These are phyloP conservation scores for Phytopythium vexans DNA, from an alignment of 352 stramenopile genomes.

Conservation along the genomic window DNA sequence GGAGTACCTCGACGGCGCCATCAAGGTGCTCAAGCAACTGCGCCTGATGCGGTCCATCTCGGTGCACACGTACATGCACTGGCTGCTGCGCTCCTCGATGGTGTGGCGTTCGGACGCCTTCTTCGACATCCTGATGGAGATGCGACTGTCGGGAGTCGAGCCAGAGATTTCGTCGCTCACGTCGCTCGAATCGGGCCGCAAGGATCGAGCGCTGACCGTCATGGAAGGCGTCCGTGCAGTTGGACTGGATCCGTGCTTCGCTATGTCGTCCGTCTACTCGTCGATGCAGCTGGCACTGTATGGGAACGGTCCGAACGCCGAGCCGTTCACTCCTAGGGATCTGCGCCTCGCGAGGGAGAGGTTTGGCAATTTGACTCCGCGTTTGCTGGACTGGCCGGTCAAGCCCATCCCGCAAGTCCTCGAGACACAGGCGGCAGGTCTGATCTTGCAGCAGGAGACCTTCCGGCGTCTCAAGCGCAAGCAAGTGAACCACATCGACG, in stretches of 20 bases:
- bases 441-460: slow-evolving; percentile 82
- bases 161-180: slow-evolving; percentile 82
- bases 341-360: slow-evolving; percentile 49
- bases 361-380: slow-evolving; percentile 56
- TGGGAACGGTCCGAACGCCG: slow-evolving; percentile 52
- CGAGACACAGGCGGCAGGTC: slow-evolving; percentile 73
- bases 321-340: slow-evolving; percentile 41
- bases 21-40: slow-evolving; percentile 77
- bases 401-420: slow-evolving; percentile 78
- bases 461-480: slow-evolving; percentile 81
- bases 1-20: slow-evolving; percentile 73
- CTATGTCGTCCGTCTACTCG: slow-evolving; percentile 82
- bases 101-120: slow-evolving; percentile 82
- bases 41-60: slow-evolving; percentile 56
- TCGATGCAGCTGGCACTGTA: slow-evolving; percentile 79
- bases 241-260: slow-evolving; percentile 80
- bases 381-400: slow-evolving; percentile 65
- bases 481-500: slow-evolving; percentile 81
- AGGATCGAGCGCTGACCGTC: slow-evolving; percentile 79
- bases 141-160: slow-evolving; percentile 76
- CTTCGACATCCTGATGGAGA: slow-evolving; percentile 86
- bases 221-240: slow-evolving; percentile 86
- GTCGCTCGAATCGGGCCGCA: slow-evolving; percentile 80
- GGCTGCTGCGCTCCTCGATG: slow-evolving; percentile 71
- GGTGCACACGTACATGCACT: slow-evolving; percentile 84